Evolutionary conservation across 441 rosid genomes (phyloP).

Genomic region (Flueggea neowawraea): DNA sequence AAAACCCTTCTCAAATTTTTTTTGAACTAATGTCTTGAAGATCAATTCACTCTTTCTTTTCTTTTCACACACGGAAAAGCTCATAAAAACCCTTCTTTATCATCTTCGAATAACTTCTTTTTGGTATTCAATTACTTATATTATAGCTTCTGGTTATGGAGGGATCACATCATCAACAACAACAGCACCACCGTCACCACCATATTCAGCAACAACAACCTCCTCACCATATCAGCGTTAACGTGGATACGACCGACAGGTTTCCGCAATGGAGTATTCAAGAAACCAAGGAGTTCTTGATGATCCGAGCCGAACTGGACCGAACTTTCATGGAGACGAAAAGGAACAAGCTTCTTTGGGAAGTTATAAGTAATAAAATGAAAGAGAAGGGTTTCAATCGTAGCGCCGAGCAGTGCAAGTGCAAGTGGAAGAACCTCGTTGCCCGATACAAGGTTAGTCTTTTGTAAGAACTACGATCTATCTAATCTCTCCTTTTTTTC

Average conservation of each 20-base stretch:
- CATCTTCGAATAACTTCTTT: constrained; percentile 6
- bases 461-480: too few relatives aligned
- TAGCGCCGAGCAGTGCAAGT: constrained; percentile 98
- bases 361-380: constrained; percentile 68
- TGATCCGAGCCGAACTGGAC: constrained; percentile 80
- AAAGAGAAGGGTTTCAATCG: constrained; percentile 79
- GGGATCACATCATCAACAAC: constrained; percentile 32
- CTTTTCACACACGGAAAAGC: background rate
- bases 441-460: constrained; percentile 76
- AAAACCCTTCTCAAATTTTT: too few relatives aligned
- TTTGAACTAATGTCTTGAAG: background rate
- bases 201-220: constrained; percentile 38
- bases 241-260: constrained; percentile 57
- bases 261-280: constrained; percentile 95
- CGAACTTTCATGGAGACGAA: constrained; percentile 91
- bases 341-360: constrained; percentile 91
- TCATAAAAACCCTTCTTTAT: background rate
- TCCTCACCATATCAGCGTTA: constrained; percentile 37
- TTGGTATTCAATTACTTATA: background rate
- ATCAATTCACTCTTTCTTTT: background rate
- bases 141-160: constrained; percentile 27
- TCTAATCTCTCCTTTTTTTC: background rate
- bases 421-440: constrained; percentile 98
- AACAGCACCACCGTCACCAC: constrained; percentile 40
- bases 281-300: constrained; percentile 81